Evolutionary conservation across 495 filamentous ascomycete genomes (phyloP), one percentile per base, ranked within the genome.

Genomic region (Venustampulla echinocandica): DNA sequence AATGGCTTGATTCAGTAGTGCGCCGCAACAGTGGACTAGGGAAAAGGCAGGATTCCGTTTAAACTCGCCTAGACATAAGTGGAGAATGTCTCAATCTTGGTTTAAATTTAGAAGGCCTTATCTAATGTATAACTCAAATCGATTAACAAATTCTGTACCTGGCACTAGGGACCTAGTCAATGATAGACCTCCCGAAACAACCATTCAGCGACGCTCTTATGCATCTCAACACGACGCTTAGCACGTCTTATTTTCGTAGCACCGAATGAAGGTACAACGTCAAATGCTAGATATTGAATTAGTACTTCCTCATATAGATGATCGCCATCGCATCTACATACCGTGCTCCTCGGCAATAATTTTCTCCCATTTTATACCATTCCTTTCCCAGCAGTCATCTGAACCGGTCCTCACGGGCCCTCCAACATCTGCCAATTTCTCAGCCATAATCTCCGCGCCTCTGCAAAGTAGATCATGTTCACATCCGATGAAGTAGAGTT

Each of bases 361-460:
- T 28, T 46, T 50, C 24, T 54, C 52, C 52, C 52, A 54, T 30
- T 44, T 49, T 13, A 54, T 37, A 24, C 35, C 45, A 30, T 48
- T 40, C 20, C 20, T 28, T 18, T 41, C 35, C 36, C 34, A 32
- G 4, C 10, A 30, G n/a, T 33, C 25, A 25, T 30, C 40, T 3
- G 17, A 20, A 9, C 37, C 37, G 7, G 4, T 40, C 18, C 37
- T 20, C 19, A 20, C 25, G 5, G 7, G 21, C 7, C 34, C 44
- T 20, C 55, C 60, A 21, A 55, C 32, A 11, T 54, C 53, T 7
- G 63, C 65, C 25, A 64, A 52, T 10, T 45, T 47, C 43, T 65
- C 54, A 15, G 63, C 61, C 63, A 66, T 68, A 19, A 45, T 27
- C 50, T 65, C 60, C 11, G 61, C 41, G 50, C 63, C 61, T 14